Evolutionary conservation across 164 flowering plant genomes (phyloP).

Genomic region (Magnolia officinalis): DNA sequence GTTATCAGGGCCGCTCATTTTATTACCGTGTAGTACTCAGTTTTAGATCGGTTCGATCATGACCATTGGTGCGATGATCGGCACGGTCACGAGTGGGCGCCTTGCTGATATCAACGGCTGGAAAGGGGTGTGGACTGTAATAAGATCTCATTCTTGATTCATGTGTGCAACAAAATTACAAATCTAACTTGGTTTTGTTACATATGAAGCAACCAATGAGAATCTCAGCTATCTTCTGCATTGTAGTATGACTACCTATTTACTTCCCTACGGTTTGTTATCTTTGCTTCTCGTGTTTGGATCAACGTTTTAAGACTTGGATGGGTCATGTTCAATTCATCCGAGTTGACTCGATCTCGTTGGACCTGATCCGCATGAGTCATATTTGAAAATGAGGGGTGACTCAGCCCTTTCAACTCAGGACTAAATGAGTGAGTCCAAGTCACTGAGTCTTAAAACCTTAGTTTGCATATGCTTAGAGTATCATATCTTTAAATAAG

Average conservation of each 20-base stretch:
- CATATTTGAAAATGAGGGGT: no score
- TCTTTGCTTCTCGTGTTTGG: neutral
- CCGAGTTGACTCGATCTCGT: no score
- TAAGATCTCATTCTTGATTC: neutral
- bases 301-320: no score
- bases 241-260: conserved; percentile 73
- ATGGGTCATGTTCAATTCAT: no score
- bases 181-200: neutral
- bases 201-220: conserved; percentile 60
- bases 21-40: conserved; percentile 22
- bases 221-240: conserved; percentile 48
- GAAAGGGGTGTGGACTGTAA: conserved; percentile 22
- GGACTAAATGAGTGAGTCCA: no score
- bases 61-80: conserved; percentile 36
- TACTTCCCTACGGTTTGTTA: conserved; percentile 39
- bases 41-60: conserved; percentile 34
- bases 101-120: conserved; percentile 29
- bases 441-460: no score
- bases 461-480: no score
- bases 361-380: no score
- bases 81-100: conserved; percentile 35
- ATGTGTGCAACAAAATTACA: neutral
- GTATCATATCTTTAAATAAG: no score
- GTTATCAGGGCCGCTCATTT: no score
- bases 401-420: no score